A percentile compares a stretch with the other conserved stretches of the same genome.
phyloP scores from a whole-genome alignment of 164 flowering plant species.

The Sextonia rubra region DNA sequence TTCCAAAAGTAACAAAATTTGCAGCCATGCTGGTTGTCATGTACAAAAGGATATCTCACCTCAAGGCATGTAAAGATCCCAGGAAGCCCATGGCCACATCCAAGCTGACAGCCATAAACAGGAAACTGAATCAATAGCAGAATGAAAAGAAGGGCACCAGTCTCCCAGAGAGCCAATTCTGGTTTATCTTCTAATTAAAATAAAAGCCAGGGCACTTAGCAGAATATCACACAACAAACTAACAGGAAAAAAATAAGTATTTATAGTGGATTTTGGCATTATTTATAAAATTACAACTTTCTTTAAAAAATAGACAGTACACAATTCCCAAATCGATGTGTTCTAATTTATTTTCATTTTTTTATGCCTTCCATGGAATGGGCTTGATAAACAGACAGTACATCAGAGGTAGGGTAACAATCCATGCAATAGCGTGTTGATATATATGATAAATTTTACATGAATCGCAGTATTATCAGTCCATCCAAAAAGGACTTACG shows the following conservation, averaged over 20 bases:
- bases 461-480: too few species aligned
- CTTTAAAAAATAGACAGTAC: neutral
- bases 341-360: too few species aligned
- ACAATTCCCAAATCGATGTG: neutral
- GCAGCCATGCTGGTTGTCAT: too few species aligned
- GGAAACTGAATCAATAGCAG: conserved; percentile 4
- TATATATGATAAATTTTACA: too few species aligned
- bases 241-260: neutral
- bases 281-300: neutral
- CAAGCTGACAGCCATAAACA: conserved; percentile 49
- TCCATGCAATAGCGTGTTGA: too few species aligned
- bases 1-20: too few species aligned
- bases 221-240: neutral
- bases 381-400: neutral
- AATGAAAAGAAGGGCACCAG: neutral
- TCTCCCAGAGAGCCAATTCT: neutral
- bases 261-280: neutral
- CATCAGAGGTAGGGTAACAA: too few species aligned
- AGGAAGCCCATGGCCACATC: conserved; percentile 96
- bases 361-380: neutral
- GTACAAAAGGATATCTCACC: conserved; percentile 34
- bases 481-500: too few species aligned
- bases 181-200: neutral
- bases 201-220: neutral
- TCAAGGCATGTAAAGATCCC: conserved; percentile 70